Percentiles rank a stretch among this genome's conserved stretches.
phyloP scores from a whole-genome alignment of 495 filamentous ascomycete genomes.

The Saxophila tyrrhenica region DNA sequence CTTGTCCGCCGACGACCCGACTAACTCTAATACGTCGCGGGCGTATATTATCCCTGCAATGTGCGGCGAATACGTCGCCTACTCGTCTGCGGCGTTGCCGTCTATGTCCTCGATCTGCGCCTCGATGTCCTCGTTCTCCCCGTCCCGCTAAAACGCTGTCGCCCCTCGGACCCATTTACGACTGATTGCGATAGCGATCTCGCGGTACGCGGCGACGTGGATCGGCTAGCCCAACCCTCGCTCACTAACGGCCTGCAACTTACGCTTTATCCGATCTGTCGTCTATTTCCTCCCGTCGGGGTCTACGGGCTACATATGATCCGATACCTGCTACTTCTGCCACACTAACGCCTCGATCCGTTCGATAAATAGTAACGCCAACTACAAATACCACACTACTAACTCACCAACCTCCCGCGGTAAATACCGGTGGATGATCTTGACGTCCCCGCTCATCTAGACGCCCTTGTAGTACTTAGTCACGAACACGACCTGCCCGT shows the following conservation, averaged over 20 bases:
- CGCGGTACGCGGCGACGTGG: background rate
- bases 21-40: background rate
- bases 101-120: background rate
- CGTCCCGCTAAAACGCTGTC: background rate
- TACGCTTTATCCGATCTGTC: background rate
- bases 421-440: slow-evolving; percentile 19
- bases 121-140: background rate
- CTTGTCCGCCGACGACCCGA: background rate
- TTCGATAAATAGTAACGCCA: slow-evolving; percentile 4
- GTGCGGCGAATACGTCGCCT: background rate
- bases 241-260: background rate
- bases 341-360: background rate
- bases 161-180: background rate
- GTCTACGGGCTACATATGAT: background rate
- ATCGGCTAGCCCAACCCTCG: background rate
- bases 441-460: slow-evolving; percentile 1
- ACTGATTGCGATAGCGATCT: background rate
- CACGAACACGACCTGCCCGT: slow-evolving; percentile 9
- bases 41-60: slow-evolving; percentile 1
- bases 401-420: slow-evolving; percentile 15
- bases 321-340: background rate
- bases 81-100: background rate
- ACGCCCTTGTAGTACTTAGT: slow-evolving; percentile 10
- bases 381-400: slow-evolving; percentile 13
- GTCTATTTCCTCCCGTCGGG: background rate